Evolutionary conservation across 108 stramenopile genomes (phyloP), one percentile per base, ranked within the genome.

Genomic region (Skeletonema menzelii): DNA sequence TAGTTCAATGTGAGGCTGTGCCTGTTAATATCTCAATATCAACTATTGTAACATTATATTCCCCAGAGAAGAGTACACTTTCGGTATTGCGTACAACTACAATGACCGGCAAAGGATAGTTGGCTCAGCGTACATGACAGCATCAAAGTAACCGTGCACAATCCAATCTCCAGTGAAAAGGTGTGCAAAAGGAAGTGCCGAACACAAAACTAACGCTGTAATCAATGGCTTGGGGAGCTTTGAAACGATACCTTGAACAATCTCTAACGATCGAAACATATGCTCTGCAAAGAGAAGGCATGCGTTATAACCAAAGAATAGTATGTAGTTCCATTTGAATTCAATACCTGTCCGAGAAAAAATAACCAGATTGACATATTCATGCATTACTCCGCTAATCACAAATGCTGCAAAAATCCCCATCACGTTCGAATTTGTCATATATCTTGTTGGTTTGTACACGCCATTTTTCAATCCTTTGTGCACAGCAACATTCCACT

Each of bases 401-500:
- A 82, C 27, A 71, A 88, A 88, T 1, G 84, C 77, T 44, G 53
- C 58, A 14, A 87, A 27, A 7, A 79, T 79, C 2, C 82, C 82
- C 30, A 71, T 24, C 4, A 46, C 6, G 40, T 64, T 55, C 11
- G 75, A 19, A 47, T 34, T 60, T 8, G 59, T 69, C 32, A 27
- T 32, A 14, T 66, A 76, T n/a, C 87, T 59, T 2, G 83, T 55
- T 19, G 92, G 89, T 35, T 88, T 89, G 61, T 84, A 93, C 11
- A 90, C 79, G 4, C 89, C 89, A 24, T 83, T 56, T 37, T 93
- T 93, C 67, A 93, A 70, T 1, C 76, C 84, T 5, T 53, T 32
- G 35, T 93, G 92, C 6, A 93, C 74, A 22, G 90, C 15, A 0
- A 75, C 34, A 63, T 93, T 93, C 92, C 92, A 93, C 58, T 82